Percentiles rank a stretch among this genome's conserved stretches.
These are phyloP conservation scores for Phytophthora nicotianae DNA, from an alignment of 352 stramenopile species.

Conservation along the genomic window DNA sequence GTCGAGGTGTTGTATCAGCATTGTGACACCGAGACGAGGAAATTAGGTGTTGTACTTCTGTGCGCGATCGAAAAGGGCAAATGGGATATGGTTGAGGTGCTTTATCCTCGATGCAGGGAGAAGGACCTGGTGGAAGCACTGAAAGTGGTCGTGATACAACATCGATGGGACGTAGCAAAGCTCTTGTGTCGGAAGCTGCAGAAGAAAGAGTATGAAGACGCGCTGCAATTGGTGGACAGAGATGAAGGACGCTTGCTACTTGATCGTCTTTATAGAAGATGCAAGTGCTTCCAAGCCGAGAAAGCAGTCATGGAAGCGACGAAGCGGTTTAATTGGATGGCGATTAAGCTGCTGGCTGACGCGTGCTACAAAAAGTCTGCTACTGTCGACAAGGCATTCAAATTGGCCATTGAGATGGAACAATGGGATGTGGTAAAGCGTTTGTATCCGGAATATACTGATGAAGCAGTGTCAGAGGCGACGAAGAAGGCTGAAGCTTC, in stretches of 20 bases:
- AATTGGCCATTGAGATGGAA: background rate
- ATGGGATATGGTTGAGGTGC: background rate
- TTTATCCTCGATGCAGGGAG: background rate
- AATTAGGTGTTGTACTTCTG: background rate
- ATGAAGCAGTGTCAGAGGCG: background rate
- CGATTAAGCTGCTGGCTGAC: background rate
- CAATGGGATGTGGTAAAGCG: background rate
- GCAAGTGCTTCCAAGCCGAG: background rate
- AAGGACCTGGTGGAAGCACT: background rate
- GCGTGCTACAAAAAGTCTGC: background rate
- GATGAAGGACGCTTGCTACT: background rate
- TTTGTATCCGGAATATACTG: background rate
- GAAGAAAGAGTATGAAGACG: background rate
- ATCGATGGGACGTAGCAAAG: background rate
- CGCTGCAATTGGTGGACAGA: background rate
- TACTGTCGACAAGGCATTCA: background rate
- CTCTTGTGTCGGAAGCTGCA: background rate
- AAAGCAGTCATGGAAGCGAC: background rate
- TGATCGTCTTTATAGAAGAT: background rate
- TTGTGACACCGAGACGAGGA: background rate
- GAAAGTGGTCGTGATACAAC: background rate
- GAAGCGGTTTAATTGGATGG: background rate
- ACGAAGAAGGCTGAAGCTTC: background rate
- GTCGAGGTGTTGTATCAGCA: background rate
- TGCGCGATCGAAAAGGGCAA: background rate